Percentiles rank a stretch among this genome's conserved stretches.
Conservation (phyloP, 306 rosid genomes). For the Vigna nakashimae region DNA sequence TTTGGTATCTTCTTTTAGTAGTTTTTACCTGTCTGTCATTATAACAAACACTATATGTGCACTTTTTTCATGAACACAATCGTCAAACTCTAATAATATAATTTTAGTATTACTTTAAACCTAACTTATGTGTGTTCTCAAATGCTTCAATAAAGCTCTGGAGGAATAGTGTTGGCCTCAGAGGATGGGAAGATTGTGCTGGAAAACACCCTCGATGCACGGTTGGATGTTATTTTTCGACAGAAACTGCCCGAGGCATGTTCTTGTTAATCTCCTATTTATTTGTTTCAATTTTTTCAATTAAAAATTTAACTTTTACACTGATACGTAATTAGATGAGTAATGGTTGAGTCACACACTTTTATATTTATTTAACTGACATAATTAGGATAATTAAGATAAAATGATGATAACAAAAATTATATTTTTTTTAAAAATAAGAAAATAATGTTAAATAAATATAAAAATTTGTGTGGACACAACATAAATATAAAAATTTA, state of each 20-base stretch:
- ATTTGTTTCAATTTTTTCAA: not conserved
- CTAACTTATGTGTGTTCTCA: not conserved
- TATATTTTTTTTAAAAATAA: too few relatives aligned
- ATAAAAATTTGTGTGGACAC: too few relatives aligned
- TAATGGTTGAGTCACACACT: too few relatives aligned
- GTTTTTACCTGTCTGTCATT: too few relatives aligned
- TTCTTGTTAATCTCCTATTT: not conserved
- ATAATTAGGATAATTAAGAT: too few relatives aligned
- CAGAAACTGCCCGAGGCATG: constrained; percentile 71
- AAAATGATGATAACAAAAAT: too few relatives aligned
- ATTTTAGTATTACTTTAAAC: not conserved
- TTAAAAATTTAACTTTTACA: not conserved
- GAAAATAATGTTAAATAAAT: too few relatives aligned
- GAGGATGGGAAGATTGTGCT: constrained; percentile 75
- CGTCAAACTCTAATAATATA: not conserved
- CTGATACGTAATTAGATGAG: not conserved
- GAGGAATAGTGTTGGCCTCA: constrained; percentile 72
- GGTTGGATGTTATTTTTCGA: constrained; percentile 63
- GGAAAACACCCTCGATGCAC: constrained; percentile 71
- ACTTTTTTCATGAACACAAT: too few relatives aligned
- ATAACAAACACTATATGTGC: too few relatives aligned
- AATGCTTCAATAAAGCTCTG: constrained; percentile 51
- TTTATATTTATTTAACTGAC: too few relatives aligned
- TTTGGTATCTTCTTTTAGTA: constrained; percentile 49
- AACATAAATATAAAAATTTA: too few relatives aligned